Base-by-base conservation (phyloP, 164 flowering plant species). In the Chloranthus sessilifolius region DNA sequence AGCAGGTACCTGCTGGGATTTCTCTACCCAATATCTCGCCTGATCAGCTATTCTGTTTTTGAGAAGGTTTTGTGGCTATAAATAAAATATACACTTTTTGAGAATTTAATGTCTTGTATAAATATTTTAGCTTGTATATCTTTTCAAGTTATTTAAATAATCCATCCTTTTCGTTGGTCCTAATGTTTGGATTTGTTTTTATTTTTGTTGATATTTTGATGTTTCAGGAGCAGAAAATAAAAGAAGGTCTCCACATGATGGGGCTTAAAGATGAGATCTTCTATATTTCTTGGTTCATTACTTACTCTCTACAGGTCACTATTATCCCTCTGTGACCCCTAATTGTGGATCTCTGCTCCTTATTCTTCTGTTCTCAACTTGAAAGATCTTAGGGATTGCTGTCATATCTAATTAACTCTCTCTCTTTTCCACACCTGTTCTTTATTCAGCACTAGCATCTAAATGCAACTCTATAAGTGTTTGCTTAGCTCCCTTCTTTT, bases 231-330 rank as follows among this genome's bases (percentile, higher is more conserved):
- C 85, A 78, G 48, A 92, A 86, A 76, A 92, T 92, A 52, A 86
- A 77, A 71, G 97, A 92, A 75, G 92, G 95, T 28, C 95, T 92
- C 35, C 83, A 69, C 70, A 92, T 88, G 95, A 92, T 92, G 99
- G 99, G 99, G 10, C 66, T 92, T 58, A 80, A 81, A 62, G 88
- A 85, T 56, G 94, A 79, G 43, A 77, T 86, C 53, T 92, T 92
- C 62, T 71, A 84, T 72, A 72, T 88, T 51, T 92, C 99, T n/a
- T 88, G 99, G 99, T 82, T 92, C 63, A 61, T 92, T 43, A 67
- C 91, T 43, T 92, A 92, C 64, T 59, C 80, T 50, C 20, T 88
- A 42, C 99, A 92, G 89, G 99, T 83, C 34, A n/a, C n/a, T n/a
- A n/a, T n/a, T n/a, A n/a, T n/a, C n/a, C n/a, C n/a, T n/a, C n/a